These are phyloP conservation scores for Encephalitozoon cuniculi DNA, from an alignment of 371 early-diverging fungal genomes.

Conservation along the genomic window DNA sequence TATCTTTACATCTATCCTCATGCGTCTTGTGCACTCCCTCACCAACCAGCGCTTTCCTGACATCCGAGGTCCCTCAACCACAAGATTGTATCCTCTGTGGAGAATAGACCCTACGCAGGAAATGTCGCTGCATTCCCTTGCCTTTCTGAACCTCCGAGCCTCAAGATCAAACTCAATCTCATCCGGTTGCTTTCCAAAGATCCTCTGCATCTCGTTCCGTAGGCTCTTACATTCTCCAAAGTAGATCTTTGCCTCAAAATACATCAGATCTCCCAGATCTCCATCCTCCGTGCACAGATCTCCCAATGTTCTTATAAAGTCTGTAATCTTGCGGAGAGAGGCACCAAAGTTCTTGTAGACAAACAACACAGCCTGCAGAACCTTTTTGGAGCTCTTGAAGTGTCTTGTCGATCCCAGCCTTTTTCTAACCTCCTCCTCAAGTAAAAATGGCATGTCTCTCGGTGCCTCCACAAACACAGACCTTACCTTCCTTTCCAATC, in stretches of 20 bases:
- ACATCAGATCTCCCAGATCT: background rate
- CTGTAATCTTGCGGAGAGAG: background rate
- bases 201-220: background rate
- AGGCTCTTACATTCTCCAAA: background rate
- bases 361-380: background rate
- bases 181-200: background rate
- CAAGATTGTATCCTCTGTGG: constrained; percentile 1
- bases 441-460: background rate
- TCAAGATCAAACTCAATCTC: constrained; percentile 5
- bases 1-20: background rate
- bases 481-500: background rate
- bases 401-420: background rate
- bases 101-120: background rate
- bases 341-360: background rate
- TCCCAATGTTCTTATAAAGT: background rate
- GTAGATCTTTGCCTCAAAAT: background rate
- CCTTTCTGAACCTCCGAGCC: background rate
- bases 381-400: background rate
- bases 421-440: background rate
- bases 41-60: constrained; percentile 21
- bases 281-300: background rate
- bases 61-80: constrained; percentile 16
- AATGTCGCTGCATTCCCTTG: background rate
- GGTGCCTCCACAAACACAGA: background rate
- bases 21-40: background rate